phyloP scores from a whole-genome alignment of 73 alveolate genomes.

The Durusdinium trenchii region DNA sequence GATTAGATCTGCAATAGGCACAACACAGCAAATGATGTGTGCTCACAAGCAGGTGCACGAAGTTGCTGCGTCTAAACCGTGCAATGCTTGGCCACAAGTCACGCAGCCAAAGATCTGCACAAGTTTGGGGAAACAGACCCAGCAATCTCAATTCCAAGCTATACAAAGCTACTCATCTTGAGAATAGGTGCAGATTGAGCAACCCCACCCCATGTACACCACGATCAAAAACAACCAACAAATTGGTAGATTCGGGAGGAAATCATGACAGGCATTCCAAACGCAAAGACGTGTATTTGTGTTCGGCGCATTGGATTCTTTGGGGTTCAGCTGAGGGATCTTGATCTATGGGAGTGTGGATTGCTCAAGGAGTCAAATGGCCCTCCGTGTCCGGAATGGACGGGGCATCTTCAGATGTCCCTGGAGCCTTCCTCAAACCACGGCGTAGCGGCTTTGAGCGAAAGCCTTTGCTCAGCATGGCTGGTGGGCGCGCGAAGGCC shows the following conservation, averaged over 20 bases:
- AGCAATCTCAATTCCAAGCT: background rate
- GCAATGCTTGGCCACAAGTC: background rate
- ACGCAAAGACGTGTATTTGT: no score
- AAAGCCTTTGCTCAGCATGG: constrained; percentile 42
- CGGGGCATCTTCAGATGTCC: background rate
- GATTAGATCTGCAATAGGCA: background rate
- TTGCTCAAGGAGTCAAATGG: background rate
- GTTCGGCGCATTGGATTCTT: no score
- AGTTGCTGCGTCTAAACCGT: constrained; percentile 16
- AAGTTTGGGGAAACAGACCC: constrained; percentile 16
- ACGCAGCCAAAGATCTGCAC: background rate
- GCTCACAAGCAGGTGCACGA: background rate
- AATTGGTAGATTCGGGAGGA: no score
- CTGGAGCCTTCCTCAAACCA: constrained; percentile 10
- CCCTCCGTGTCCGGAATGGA: background rate
- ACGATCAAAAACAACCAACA: no score
- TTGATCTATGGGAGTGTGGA: no score
- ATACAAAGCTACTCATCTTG: background rate
- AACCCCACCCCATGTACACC: no score
- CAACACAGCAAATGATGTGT: background rate
- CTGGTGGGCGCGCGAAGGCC: background rate
- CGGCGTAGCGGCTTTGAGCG: background rate
- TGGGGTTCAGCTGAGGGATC: no score
- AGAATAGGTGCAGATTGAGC: no score
- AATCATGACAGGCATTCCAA: no score